A percentile compares a stretch with the other conserved stretches of the same genome.
These are phyloP conservation scores for Oryza coarctata DNA, from an alignment of 176 grass and related monocot genomes.

Conservation along the genomic window DNA sequence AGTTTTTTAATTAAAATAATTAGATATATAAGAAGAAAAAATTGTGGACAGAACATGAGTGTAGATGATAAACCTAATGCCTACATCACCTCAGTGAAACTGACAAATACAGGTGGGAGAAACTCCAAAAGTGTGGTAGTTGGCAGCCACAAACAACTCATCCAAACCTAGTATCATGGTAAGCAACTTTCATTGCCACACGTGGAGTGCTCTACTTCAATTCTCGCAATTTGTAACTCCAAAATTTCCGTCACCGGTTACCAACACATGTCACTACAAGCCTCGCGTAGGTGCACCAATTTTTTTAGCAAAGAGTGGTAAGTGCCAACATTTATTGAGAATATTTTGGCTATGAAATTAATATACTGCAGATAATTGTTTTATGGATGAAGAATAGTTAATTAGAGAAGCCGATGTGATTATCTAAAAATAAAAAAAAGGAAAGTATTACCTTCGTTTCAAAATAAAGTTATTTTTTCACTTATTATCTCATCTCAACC, in stretches of 20 bases:
- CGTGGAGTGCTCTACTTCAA: neutral
- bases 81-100: neutral
- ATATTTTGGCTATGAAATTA: too few species aligned
- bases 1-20: too few species aligned
- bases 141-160: neutral
- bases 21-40: neutral
- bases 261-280: neutral
- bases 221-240: neutral
- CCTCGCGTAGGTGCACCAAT: too few species aligned
- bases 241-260: neutral
- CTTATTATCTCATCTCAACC: too few species aligned
- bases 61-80: neutral
- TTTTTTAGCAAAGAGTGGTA: too few species aligned
- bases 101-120: neutral
- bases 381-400: too few species aligned
- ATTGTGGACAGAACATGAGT: neutral
- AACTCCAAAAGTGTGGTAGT: neutral
- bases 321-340: too few species aligned
- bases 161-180: neutral
- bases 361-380: too few species aligned
- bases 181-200: neutral
- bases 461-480: too few species aligned
- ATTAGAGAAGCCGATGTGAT: neutral
- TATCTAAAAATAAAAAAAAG: neutral
- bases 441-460: too few species aligned